A percentile compares a stretch with the other conserved stretches of the same genome.
These are phyloP conservation scores for Fusarium mundagurra DNA, from an alignment of 2,329 filamentous ascomycete species.

Conservation along the genomic window DNA sequence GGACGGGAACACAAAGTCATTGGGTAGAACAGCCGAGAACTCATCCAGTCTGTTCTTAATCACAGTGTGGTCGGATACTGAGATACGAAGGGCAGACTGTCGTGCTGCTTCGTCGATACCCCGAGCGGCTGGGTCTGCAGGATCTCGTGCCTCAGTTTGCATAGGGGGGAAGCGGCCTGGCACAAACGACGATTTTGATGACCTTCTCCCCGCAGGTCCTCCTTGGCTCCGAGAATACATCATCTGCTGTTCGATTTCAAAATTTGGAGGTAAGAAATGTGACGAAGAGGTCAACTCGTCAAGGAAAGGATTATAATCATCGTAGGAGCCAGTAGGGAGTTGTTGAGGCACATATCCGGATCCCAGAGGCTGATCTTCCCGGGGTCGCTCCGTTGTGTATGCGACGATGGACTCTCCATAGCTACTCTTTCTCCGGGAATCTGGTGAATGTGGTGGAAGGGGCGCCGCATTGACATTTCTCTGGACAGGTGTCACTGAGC, in stretches of 20 bases:
- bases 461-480: conserved; percentile 58
- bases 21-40: conserved; percentile 68
- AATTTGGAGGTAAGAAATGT: conserved; percentile 64
- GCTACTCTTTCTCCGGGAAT: conserved; percentile 55
- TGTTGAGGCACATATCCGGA: conserved; percentile 49
- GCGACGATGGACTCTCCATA: conserved; percentile 59
- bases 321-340: conserved; percentile 52
- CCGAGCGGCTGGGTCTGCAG: conserved; percentile 37
- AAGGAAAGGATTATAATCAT: conserved; percentile 68
- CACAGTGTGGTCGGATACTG: conserved; percentile 62
- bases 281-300: conserved; percentile 66
- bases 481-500: conserved; percentile 63
- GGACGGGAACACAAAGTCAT: conserved; percentile 74
- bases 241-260: conserved; percentile 64
- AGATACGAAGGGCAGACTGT: conserved; percentile 58
- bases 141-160: conserved; percentile 62
- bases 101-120: conserved; percentile 46
- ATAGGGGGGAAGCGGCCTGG: conserved; percentile 65
- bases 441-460: conserved; percentile 52
- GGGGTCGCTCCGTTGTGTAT: conserved; percentile 58
- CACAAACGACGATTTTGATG: conserved; percentile 61
- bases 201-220: conserved; percentile 51
- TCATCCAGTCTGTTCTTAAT: conserved; percentile 70
- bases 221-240: conserved; percentile 60
- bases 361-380: conserved; percentile 57